Evolutionary conservation across 441 rosid species (phyloP).

Genomic region (Gossypium davidsonii): DNA sequence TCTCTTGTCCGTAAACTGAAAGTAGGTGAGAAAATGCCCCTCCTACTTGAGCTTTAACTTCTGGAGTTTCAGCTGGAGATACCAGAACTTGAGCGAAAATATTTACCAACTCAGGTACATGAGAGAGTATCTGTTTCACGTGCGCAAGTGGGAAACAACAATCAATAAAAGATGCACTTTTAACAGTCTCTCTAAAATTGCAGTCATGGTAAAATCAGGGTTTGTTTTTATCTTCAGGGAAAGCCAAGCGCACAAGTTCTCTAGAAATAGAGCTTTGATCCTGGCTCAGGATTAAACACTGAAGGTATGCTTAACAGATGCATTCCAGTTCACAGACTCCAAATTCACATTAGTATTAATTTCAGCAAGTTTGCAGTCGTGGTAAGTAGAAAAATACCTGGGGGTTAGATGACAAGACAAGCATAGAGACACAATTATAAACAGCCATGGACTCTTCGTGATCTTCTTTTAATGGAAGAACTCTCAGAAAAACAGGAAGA

Average conservation of each 20-base stretch:
- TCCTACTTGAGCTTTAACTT: constrained; percentile 85
- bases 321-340: not conserved
- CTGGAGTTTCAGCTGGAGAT: constrained; percentile 72
- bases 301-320: not conserved
- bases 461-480: constrained; percentile 91
- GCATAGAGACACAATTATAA: constrained; percentile 73
- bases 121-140: constrained; percentile 58
- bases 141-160: not conserved
- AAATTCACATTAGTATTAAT: not conserved
- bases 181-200: not conserved
- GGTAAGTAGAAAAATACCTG: constrained; percentile 39
- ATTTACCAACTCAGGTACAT: constrained; percentile 79
- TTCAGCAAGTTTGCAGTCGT: not conserved
- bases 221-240: not conserved
- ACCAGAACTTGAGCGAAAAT: constrained; percentile 82
- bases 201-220: not conserved
- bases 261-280: not conserved
- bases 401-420: constrained; percentile 75
- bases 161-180: constrained; percentile 7
- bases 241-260: not conserved
- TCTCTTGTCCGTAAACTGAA: constrained; percentile 76
- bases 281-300: not conserved
- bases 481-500: constrained; percentile 83
- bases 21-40: constrained; percentile 77
- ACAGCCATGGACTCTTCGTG: constrained; percentile 94